Conservation (phyloP, 768 basidiomycete genomes). For the Suillus bovinus region DNA sequence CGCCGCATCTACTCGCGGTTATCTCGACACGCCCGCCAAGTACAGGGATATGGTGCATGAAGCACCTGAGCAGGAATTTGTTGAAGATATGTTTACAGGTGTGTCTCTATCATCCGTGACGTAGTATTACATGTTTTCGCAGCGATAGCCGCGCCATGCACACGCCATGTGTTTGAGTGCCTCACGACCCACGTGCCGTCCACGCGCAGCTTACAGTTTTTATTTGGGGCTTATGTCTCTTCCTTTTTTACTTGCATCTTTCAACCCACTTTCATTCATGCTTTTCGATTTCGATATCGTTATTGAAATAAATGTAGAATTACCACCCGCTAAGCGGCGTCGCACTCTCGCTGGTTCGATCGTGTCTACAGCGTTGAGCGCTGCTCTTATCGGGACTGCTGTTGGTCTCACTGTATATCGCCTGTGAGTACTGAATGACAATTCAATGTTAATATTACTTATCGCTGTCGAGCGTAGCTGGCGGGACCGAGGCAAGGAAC, state of each 20-base stretch:
- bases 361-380: constrained; percentile 80
- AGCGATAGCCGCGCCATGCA: constrained; percentile 27
- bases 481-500: constrained; percentile 71
- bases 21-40: constrained; percentile 69
- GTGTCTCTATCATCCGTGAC: constrained; percentile 25
- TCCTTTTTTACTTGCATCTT: constrained; percentile 17
- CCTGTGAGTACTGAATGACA: constrained; percentile 53
- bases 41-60: constrained; percentile 43
- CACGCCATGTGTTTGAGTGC: constrained; percentile 21
- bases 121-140: constrained; percentile 19
- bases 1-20: constrained; percentile 57
- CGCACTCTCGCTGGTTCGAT: constrained; percentile 81
- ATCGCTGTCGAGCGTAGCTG: constrained; percentile 47
- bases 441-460: constrained; percentile 5
- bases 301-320: constrained; percentile 60
- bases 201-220: constrained; percentile 17
- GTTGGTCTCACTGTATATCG: constrained; percentile 87
- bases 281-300: constrained; percentile 39
- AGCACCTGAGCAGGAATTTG: constrained; percentile 36
- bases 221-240: constrained; percentile 15
- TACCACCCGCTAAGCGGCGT: constrained; percentile 77
- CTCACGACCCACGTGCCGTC: constrained; percentile 19
- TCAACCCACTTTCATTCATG: constrained; percentile 28
- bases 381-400: constrained; percentile 83
- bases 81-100: constrained; percentile 50